These are phyloP conservation scores for Neonectria faginata DNA, from an alignment of 2,329 filamentous ascomycete genomes.

Conservation along the genomic window DNA sequence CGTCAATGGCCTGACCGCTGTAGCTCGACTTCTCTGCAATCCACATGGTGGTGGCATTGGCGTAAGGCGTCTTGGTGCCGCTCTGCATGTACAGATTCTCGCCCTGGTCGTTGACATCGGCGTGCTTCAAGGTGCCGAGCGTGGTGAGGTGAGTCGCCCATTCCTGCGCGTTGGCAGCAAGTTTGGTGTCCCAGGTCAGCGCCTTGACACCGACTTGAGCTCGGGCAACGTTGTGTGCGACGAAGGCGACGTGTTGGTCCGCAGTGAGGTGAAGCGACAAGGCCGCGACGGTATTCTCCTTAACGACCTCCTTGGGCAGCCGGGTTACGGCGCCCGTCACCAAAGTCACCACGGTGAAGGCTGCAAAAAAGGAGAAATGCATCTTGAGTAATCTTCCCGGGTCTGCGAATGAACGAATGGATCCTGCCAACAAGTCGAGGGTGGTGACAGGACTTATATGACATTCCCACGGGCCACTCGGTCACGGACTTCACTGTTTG, in stretches of 20 bases:
- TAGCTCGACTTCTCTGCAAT: constrained; percentile 42
- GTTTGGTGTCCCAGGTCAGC: constrained; percentile 39
- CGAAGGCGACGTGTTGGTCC: constrained; percentile 40
- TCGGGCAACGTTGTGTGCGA: constrained; percentile 43
- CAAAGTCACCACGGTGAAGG: not conserved
- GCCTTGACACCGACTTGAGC: constrained; percentile 33
- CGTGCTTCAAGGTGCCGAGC: constrained; percentile 38
- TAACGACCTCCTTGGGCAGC: not conserved
- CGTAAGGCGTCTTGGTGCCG: constrained; percentile 26
- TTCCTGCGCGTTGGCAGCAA: constrained; percentile 41
- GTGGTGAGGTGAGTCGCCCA: constrained; percentile 41
- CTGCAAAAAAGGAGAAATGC: not conserved
- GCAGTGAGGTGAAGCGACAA: constrained; percentile 28
- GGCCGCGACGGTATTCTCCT: not conserved
- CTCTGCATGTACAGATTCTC: constrained; percentile 45
- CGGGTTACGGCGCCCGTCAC: not conserved
- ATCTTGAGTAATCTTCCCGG: not conserved
- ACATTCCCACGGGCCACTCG: not conserved
- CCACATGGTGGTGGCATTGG: constrained; percentile 36
- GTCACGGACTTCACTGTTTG: not conserved
- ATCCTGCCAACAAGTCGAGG: not conserved
- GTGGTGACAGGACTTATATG: not conserved
- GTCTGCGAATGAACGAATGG: not conserved
- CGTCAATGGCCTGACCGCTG: constrained; percentile 35
- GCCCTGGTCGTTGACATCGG: constrained; percentile 31